Evolutionary conservation across 176 grass and related monocot genomes (phyloP).

Genomic region (Elymus sibiricus): DNA sequence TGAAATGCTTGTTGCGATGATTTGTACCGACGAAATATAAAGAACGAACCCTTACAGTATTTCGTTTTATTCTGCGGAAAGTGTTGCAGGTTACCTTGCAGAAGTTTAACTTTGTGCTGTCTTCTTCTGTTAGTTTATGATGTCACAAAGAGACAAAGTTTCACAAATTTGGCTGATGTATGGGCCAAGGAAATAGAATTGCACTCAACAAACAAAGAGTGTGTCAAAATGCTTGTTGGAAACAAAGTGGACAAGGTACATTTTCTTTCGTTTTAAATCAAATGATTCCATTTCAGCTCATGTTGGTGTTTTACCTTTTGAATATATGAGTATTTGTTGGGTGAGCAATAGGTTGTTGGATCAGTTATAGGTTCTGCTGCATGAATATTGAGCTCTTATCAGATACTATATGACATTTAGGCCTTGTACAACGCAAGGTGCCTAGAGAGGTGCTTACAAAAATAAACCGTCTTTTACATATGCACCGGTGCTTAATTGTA

Average conservation of each 20-base stretch:
- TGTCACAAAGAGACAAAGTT: constrained; percentile 84
- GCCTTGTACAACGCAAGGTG: too few relatives aligned
- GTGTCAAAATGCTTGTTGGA: constrained; percentile 91
- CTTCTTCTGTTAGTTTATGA: constrained; percentile 87
- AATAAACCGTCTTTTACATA: too few relatives aligned
- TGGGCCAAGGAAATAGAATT: constrained; percentile 94
- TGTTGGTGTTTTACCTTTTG: background rate
- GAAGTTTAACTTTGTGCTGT: constrained; percentile 35
- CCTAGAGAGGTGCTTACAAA: too few relatives aligned
- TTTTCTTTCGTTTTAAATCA: background rate
- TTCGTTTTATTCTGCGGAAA: background rate
- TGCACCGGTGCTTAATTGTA: too few relatives aligned
- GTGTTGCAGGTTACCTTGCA: background rate
- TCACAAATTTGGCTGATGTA: constrained; percentile 87
- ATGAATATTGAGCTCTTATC: background rate
- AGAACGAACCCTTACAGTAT: background rate
- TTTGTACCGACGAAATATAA: background rate
- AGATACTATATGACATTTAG: too few relatives aligned
- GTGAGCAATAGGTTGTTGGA: background rate
- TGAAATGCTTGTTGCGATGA: constrained; percentile 13
- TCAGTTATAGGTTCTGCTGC: background rate
- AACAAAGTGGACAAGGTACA: constrained; percentile 99
- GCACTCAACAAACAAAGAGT: constrained; percentile 78
- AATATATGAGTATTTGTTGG: background rate
- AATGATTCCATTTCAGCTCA: background rate